Evolutionary conservation across 2,329 filamentous ascomycete species (phyloP), one percentile per base, ranked within the genome.

Genomic region (Aspergillus novoparasiticus): DNA sequence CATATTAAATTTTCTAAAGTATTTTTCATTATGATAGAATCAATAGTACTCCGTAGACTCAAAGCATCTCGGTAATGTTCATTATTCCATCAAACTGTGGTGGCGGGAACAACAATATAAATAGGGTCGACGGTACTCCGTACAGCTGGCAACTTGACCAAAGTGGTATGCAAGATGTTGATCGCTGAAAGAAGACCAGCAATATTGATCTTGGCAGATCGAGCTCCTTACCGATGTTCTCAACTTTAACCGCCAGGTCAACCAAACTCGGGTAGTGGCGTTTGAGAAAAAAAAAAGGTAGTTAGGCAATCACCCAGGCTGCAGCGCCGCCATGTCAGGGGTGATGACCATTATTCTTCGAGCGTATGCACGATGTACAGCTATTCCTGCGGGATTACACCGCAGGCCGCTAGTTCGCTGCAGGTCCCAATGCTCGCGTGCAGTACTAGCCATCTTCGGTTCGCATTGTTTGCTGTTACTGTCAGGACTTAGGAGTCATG

Each of bases 371-470:
- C 39, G 45, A 50, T 57, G 59, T 57, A 50, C 45, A 46, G 51
- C 51, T 55, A 39, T 55, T 63, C 56, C 57, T 57, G 36, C 64
- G 51, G 64, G 56, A 58, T 61, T 43, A 60, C 57, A 61, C 62
- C 36, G 58, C 64, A 66, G 64, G 51, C 55, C 55, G 62, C 56
- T 61, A 61, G 55, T 39, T 59, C 58, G 58, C 58, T 65, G 64
- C 64, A 65, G 64, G 64, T 64, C 64, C 63, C 61, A 63, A 60
- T 50, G 63, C 61, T 60, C 60, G 63, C 60, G 57, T 65, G 63
- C 63, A 65, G 54, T 30, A 57, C 56, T 55, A 55, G 34, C 26
- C 57, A 50, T 43, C 30, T 36, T 11, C 1, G 57, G 50, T 19
- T n/a, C 23, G n/a, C 23, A 53, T 4, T 39, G 21, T 23, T 55